Evolutionary conservation across 345 rosid genomes (phyloP).

Genomic region (Geranium brycei): DNA sequence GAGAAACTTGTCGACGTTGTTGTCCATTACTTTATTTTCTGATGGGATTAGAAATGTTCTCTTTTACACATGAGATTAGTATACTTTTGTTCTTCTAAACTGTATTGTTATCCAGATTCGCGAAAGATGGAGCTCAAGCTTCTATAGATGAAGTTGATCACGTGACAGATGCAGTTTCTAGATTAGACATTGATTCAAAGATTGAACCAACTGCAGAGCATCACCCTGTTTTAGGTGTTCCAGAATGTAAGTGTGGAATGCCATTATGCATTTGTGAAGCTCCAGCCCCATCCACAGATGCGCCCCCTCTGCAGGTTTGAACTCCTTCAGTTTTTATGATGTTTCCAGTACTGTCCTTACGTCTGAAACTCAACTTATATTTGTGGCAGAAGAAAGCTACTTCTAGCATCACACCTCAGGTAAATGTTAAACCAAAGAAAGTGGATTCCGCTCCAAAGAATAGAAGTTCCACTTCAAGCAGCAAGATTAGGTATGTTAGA

Average conservation of each 20-base stretch:
- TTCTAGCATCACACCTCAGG: conserved; percentile 13
- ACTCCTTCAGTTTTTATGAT: too few relatives aligned
- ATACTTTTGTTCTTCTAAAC: too few relatives aligned
- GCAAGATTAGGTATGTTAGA: conserved; percentile 37
- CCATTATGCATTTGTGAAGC: conserved; percentile 85
- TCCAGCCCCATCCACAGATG: conserved; percentile 27
- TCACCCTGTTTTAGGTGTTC: conserved; percentile 16
- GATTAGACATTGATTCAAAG: conserved; percentile 35
- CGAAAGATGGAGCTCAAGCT: conserved; percentile 20
- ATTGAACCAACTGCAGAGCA: conserved; percentile 20
- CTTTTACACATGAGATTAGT: too few relatives aligned
- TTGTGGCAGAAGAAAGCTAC: too few relatives aligned
- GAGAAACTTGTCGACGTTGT: too few relatives aligned
- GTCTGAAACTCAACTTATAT: too few relatives aligned
- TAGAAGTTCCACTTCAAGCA: conserved; percentile 53
- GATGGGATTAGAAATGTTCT: too few relatives aligned
- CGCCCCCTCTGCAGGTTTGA: conserved; percentile 27
- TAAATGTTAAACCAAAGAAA: conserved; percentile 37
- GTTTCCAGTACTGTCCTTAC: too few relatives aligned
- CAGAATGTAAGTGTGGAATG: conserved; percentile 90
- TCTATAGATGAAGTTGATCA: conserved; percentile 29
- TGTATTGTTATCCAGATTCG: conserved; percentile 20
- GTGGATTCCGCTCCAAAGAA: conserved; percentile 27
- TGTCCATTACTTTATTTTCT: too few relatives aligned
- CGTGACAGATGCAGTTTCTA: conserved; percentile 33